These are phyloP conservation scores for Pythium dissotocum DNA, from an alignment of 352 stramenopile species.

Conservation along the genomic window DNA sequence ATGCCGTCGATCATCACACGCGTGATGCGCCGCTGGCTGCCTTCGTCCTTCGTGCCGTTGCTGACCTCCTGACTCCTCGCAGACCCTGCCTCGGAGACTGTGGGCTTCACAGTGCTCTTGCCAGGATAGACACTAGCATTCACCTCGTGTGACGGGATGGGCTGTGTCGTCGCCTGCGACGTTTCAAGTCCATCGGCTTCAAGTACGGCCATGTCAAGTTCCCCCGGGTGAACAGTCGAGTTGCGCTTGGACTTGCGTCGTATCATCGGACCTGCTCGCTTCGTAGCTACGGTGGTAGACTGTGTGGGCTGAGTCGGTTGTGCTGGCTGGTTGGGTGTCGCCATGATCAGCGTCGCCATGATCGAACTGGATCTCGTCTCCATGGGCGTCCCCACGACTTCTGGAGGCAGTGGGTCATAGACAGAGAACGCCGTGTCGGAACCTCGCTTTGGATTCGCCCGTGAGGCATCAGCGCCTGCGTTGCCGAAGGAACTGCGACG, in stretches of 20 bases:
- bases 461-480: not conserved
- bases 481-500: not conserved
- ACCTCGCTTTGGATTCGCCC: not conserved
- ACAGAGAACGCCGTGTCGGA: conserved; percentile 13
- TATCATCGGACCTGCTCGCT: not conserved
- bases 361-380: not conserved
- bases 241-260: conserved; percentile 2
- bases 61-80: not conserved
- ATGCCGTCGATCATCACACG: conserved; percentile 22
- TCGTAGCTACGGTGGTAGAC: not conserved
- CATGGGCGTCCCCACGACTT: not conserved
- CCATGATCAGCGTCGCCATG: conserved; percentile 10
- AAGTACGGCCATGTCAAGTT: not conserved
- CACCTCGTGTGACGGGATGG: too few relatives aligned
- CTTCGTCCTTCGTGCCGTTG: not conserved
- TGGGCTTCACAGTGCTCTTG: not conserved
- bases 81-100: not conserved
- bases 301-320: not conserved
- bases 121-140: too few relatives aligned
- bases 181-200: not conserved
- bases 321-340: not conserved
- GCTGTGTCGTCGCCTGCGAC: too few relatives aligned
- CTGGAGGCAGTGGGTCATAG: conserved; percentile 8
- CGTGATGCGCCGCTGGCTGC: not conserved
- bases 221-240: conserved; percentile 1